Base-by-base conservation (phyloP, 2,329 filamentous ascomycete species). In the Diaporthe amygdali region DNA sequence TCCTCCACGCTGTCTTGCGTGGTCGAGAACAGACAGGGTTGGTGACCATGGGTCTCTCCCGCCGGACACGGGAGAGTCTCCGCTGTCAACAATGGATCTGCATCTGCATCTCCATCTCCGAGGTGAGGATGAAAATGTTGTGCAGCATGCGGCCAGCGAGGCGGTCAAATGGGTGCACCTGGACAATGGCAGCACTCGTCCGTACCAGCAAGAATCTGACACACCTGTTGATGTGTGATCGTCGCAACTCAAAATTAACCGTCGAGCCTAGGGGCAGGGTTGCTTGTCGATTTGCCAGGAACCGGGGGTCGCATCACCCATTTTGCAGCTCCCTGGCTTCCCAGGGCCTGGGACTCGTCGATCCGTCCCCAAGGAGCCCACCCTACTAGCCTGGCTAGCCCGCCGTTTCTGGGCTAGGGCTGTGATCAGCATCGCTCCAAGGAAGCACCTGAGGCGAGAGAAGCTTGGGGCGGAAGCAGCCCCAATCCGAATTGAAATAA, bases 201-300 rank as follows among this genome's bases (percentile, higher is more conserved):
- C 44, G 44, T 34, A 49, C 59, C 59, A 49, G 59, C 59, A 64
- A 64, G 59, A 64, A 59, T 63, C 46, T 72, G 59, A 68, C 37
- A 72, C 52, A 54, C 44, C 27, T 47, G 22, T 52, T 34, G 20
- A 68, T 71, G 54, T 68, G 68, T 56, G 68, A 70, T 70, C 68
- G 71, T 63, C 71, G 71, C 61, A 64, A 72, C 63, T 72, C 54
- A 63, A 54, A 67, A 51, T 63, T 44, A 66, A 70, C 68, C 61
- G 51, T 44, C 59, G 61, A 44, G 67, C 30, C 41, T 55, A 72
- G 59, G 55, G 55, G 61, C 59, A 72, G 70, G 70, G 59, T 70
- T 70, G 49, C 54, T 49, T 68, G 63, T 54, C 71, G 47, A 39
- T 68, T 63, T 68, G 66, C 52, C 66, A 69, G 61, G 63, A 54